phyloP scores from a whole-genome alignment of 202 grass and related monocot genomes.

The Panicum hallii region DNA sequence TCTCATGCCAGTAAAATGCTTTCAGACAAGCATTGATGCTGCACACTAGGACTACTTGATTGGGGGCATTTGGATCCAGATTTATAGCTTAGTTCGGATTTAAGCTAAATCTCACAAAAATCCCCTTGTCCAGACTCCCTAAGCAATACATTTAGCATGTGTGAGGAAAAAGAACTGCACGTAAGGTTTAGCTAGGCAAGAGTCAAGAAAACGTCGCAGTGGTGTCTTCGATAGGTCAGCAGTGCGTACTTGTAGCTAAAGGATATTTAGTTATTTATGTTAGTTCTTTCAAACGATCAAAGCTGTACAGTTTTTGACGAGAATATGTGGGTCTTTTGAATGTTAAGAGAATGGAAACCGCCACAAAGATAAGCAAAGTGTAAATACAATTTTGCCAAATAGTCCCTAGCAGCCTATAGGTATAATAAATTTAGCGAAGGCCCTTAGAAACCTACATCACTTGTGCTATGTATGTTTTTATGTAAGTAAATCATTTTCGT shows the following conservation, averaged over 20 bases:
- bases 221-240: background rate
- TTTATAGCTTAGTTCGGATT: background rate
- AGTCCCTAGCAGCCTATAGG: too few relatives aligned
- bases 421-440: too few relatives aligned
- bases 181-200: background rate
- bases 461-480: too few relatives aligned
- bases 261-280: background rate
- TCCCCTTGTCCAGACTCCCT: background rate
- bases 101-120: background rate
- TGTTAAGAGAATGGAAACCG: too few relatives aligned
- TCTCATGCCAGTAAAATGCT: background rate
- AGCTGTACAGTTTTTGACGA: too few relatives aligned
- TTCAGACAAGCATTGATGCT: conserved; percentile 14
- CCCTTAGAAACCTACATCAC: too few relatives aligned
- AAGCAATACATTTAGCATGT: background rate
- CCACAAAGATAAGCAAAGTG: too few relatives aligned
- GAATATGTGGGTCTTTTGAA: too few relatives aligned
- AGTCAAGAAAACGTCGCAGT: background rate
- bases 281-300: background rate
- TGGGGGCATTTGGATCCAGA: background rate
- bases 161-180: too few relatives aligned
- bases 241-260: too few relatives aligned
- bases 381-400: too few relatives aligned
- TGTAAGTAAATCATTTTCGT: background rate
- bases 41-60: background rate